Evolutionary conservation across 2,329 filamentous ascomycete species (phyloP).

Genomic region (Colletotrichum godetiae): DNA sequence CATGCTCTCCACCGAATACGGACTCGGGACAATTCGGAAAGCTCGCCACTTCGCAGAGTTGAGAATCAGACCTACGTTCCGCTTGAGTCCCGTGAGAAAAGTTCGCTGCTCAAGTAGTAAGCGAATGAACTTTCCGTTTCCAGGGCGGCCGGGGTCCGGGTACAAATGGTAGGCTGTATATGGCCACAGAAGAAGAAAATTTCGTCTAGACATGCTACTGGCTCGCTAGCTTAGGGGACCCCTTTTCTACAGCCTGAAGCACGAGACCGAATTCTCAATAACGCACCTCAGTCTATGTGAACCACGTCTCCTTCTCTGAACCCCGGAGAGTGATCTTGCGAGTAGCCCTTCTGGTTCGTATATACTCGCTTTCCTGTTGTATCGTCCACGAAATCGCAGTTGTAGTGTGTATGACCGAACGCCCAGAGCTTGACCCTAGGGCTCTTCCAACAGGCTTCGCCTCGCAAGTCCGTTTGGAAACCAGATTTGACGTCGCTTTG

Average conservation of each 20-base stretch:
- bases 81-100: not conserved
- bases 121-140: not conserved
- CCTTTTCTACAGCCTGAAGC: too few relatives aligned
- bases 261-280: not conserved
- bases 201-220: too few relatives aligned
- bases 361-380: constrained; percentile 36
- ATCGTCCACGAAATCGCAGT: constrained; percentile 47
- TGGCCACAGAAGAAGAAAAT: too few relatives aligned
- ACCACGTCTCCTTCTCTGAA: not conserved
- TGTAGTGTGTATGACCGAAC: constrained; percentile 61
- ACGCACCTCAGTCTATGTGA: too few relatives aligned
- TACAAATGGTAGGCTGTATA: not conserved
- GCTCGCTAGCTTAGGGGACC: not conserved
- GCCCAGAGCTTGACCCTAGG: constrained; percentile 53
- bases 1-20: not conserved
- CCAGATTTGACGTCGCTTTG: constrained; percentile 43
- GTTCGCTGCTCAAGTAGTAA: too few relatives aligned
- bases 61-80: not conserved
- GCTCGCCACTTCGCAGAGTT: not conserved
- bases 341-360: constrained; percentile 54
- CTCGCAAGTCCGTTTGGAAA: constrained; percentile 54
- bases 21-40: not conserved
- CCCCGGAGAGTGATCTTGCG: not conserved
- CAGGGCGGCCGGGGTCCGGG: too few relatives aligned
- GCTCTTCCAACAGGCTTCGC: constrained; percentile 50